A percentile compares a stretch with the other conserved stretches of the same genome.
Evolutionary conservation across 2,329 filamentous ascomycete species (phyloP).

Genomic region (Ceratocystis papillata): DNA sequence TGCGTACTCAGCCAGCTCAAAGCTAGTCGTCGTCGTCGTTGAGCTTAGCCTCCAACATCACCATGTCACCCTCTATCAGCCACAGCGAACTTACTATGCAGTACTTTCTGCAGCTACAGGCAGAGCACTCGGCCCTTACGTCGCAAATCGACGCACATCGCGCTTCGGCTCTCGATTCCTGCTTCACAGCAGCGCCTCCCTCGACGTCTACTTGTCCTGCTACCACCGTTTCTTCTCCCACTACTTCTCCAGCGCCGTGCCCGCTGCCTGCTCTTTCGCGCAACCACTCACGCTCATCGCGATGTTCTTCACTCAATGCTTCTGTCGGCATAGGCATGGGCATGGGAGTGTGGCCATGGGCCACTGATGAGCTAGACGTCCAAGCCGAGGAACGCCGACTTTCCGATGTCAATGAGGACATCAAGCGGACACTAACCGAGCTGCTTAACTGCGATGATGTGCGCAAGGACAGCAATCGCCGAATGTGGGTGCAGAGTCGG

Average conservation of each 20-base stretch:
- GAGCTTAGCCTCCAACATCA: background rate
- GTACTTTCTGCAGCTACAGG: slow-evolving; percentile 44
- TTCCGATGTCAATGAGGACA: slow-evolving; percentile 47
- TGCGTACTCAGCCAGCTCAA: background rate
- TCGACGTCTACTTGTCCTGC: background rate
- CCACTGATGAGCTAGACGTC: slow-evolving; percentile 33
- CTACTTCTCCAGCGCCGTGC: slow-evolving; percentile 47
- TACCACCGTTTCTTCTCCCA: slow-evolving; percentile 31
- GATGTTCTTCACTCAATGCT: slow-evolving; percentile 14
- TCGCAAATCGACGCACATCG: slow-evolving; percentile 39
- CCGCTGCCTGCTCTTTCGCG: slow-evolving; percentile 31
- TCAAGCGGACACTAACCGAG: slow-evolving; percentile 51
- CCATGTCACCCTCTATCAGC: slow-evolving; percentile 17
- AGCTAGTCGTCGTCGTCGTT: too few species aligned
- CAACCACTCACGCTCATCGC: background rate
- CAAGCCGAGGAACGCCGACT: slow-evolving; percentile 41
- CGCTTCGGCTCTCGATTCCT: slow-evolving; percentile 3
- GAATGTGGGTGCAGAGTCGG: slow-evolving; percentile 48
- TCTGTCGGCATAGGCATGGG: slow-evolving; percentile 11
- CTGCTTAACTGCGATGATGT: slow-evolving; percentile 50
- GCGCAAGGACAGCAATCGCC: slow-evolving; percentile 41
- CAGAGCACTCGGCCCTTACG: slow-evolving; percentile 44
- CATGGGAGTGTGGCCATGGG: slow-evolving; percentile 6
- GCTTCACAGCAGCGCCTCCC: background rate
- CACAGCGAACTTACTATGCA: slow-evolving; percentile 41